Conservation (phyloP, 495 filamentous ascomycete genomes). For the Podospora anserina region DNA sequence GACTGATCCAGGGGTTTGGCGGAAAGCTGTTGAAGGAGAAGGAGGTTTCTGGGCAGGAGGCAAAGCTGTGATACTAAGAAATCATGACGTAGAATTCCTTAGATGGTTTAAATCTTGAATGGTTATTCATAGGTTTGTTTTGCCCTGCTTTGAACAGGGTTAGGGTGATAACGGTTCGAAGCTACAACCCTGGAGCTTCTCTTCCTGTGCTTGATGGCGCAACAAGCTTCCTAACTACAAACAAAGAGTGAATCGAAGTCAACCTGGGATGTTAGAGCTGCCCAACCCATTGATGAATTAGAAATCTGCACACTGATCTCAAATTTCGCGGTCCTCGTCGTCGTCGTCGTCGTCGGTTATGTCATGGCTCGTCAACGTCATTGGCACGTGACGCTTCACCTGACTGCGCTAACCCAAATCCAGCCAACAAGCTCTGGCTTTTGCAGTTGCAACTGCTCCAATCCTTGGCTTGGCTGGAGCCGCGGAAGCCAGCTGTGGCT, state of each 20-base stretch:
- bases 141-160: not conserved
- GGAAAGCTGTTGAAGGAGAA: slow-evolving; percentile 4
- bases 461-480: slow-evolving; percentile 18
- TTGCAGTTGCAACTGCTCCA: slow-evolving; percentile 10
- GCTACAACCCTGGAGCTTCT: not conserved
- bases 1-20: slow-evolving; percentile 37
- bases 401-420: slow-evolving; percentile 21
- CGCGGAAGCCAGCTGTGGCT: slow-evolving; percentile 4
- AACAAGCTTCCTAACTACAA: not conserved
- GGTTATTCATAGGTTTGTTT: too few species aligned
- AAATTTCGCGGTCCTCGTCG: not conserved
- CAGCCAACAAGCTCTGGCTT: slow-evolving; percentile 8
- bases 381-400: slow-evolving; percentile 28
- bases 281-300: too few species aligned
- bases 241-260: too few species aligned
- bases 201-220: not conserved
- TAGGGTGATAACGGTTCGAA: not conserved
- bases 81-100: too few species aligned
- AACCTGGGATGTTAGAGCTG: too few species aligned
- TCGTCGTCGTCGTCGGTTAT: not conserved
- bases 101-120: too few species aligned
- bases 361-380: not conserved
- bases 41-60: slow-evolving; percentile 15
- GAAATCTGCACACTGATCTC: not conserved
- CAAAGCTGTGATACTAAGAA: slow-evolving; percentile 9